Base-by-base conservation (phyloP, 306 rosid species). In the Medicago ruthenica region DNA sequence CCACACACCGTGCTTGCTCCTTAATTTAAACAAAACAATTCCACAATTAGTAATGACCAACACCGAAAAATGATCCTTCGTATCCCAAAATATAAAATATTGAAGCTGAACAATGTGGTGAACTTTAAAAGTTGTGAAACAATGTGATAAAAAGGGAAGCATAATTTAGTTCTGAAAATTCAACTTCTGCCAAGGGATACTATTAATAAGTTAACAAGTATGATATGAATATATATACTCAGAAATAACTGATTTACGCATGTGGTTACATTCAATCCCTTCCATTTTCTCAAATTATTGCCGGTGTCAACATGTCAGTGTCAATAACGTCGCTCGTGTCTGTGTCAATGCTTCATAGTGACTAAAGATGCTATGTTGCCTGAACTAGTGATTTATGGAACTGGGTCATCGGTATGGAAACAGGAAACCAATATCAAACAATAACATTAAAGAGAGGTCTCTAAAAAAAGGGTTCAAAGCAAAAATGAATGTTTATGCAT, bases 141-240 rank as follows among this genome's bases (percentile, higher is more conserved):
- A 70, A 64, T 20, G 44, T 50, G 67, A 77, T 42, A 73, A 81
- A 76, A 31, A 31, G 36, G 59, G 37, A 40, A 42, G 66, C 50
- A 67, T 59, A 45, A 55, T 55, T 84, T 61, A 81, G 85, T 51
- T 66, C 83, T 17, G 67, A 44, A 81, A 84, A 67, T 31, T 79
- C 75, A 60, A 68, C 51, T 53, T 71, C 78, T 31, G 36, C 36
- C 36, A 31, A 31, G 36, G 36, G 36, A 31, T 31, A 31, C 0
- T 24, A 21, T 21, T 27, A 31, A 31, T 4, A 34, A 34, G 37
- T 34, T 34, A 34, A 34, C 37, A 34, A 34, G 1, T 7, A 34
- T 34, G 37, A 34, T 34, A 34, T 34, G 37, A 27, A 27, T 34
- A 34, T 34, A 34, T 34, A 34, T 2, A 34, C 37, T 34, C 37